These are phyloP conservation scores for Phytophthora boehmeriae DNA, from an alignment of 352 stramenopile genomes.

Conservation along the genomic window DNA sequence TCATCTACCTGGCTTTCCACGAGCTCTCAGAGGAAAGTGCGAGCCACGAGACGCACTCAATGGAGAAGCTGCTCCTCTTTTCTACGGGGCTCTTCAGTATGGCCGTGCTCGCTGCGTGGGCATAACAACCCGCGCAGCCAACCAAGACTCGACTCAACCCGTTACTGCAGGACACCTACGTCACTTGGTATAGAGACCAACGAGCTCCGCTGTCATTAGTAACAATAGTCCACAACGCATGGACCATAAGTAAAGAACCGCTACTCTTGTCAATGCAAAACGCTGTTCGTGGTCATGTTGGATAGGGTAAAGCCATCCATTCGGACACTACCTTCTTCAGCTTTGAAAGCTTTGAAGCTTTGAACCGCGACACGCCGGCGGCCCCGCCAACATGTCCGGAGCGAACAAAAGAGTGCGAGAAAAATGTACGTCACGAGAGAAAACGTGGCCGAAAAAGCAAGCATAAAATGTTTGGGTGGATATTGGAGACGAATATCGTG, in stretches of 20 bases:
- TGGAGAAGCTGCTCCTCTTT: conserved; percentile 65
- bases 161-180: neutral
- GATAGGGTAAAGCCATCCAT: neutral
- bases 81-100: conserved; percentile 50
- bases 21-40: conserved; percentile 65
- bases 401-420: neutral
- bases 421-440: neutral
- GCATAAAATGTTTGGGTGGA: neutral
- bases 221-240: neutral
- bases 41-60: conserved; percentile 36
- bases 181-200: conserved; percentile 19
- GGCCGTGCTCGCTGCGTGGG: conserved; percentile 54
- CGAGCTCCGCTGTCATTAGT: neutral
- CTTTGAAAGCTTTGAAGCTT: neutral
- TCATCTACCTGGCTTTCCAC: conserved; percentile 76
- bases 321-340: neutral
- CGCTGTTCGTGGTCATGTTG: neutral
- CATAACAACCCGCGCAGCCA: conserved; percentile 30
- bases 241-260: neutral
- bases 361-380: neutral
- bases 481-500: neutral
- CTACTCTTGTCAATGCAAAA: neutral
- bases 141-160: conserved; percentile 2
- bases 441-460: neutral
- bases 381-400: neutral